Base-by-base conservation (phyloP, 441 rosid genomes). In the Gossypium davidsonii region DNA sequence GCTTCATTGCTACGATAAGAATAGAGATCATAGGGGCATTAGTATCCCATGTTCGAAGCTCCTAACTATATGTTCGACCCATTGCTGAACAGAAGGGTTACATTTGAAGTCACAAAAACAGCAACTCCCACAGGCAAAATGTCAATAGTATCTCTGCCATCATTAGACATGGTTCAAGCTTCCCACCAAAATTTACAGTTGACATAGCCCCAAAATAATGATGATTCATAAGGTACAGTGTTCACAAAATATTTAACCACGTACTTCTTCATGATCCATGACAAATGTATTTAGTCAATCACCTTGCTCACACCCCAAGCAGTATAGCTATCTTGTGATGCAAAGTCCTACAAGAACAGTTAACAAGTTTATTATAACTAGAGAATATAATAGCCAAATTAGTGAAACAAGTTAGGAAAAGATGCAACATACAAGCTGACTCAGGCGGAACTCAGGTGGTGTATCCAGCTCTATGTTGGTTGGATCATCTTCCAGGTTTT, bases 381-480 rank as follows among this genome's bases (percentile, higher is more conserved):
- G 15, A 21, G 60, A 31, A 37, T 15, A 28, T 65, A 9, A 6
- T 48, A 52, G 23, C 46, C 0, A 23, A 21, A 74, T 26, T 37
- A 21, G 72, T 26, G 21, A 49, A 28, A 52, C 4, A 37, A 59
- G 31, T 66, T 9, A 46, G 10, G 1, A 37, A 18, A 61, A 34
- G 31, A 39, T 21, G 57, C n/a, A 62, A 74, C 84, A 46, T 89
- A 94, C 97, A 76, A 94, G 96, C 80, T 92, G 97, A 85, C 99
- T 94, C 61, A 94, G 88, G 73, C 92, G 87, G 79, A 89, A 92
- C 37, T 94, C 99, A 7, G 99, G 92, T 74, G 96, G 97, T 48
- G 97, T 94, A 76, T 94, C 97, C 0, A 89, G 90, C 37, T 94
- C 97, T 73, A 90, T 84, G 78, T 88, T 83, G 10, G 96, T 81